Percentiles rank a stretch among this genome's conserved stretches.
Evolutionary conservation across 1,284 basidiomycete species (phyloP).

Genomic region (Apiotrichum mycotoxinovorans): DNA sequence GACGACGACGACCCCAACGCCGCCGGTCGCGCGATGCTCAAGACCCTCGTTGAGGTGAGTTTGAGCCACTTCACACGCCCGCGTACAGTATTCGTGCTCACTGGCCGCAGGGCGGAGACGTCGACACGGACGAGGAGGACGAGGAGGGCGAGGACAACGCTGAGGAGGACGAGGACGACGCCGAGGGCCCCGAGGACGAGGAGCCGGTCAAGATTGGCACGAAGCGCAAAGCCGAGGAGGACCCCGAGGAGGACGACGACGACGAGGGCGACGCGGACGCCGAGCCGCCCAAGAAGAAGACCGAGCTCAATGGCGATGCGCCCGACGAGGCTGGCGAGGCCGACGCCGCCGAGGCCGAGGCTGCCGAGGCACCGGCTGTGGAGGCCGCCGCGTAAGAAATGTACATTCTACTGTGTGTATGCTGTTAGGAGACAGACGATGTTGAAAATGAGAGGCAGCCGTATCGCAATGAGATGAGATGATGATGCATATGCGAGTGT

Average conservation of each 20-base stretch:
- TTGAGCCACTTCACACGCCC: neutral
- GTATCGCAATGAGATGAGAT: too few species aligned
- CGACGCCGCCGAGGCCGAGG: conserved; percentile 4
- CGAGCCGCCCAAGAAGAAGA: conserved; percentile 7
- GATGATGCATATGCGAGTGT: neutral
- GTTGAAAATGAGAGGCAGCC: too few species aligned
- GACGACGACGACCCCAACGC: conserved; percentile 21
- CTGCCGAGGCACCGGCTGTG: neutral
- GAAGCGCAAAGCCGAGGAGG: conserved; percentile 22
- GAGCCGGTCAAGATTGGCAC: neutral
- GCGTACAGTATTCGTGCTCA: neutral
- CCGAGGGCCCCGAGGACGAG: conserved; percentile 5
- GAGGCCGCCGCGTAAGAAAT: neutral
- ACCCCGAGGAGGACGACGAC: conserved; percentile 1
- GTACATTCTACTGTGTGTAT: neutral
- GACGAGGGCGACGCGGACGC: neutral
- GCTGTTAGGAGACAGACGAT: neutral
- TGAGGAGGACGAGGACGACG: conserved; percentile 3
- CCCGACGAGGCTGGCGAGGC: conserved; percentile 11
- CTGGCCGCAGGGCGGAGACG: conserved; percentile 7
- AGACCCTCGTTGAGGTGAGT: conserved; percentile 19
- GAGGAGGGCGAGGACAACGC: conserved; percentile 19
- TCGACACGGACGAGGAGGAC: conserved; percentile 8
- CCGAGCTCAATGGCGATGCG: conserved; percentile 2
- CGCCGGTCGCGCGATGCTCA: conserved; percentile 17